These are phyloP conservation scores for Scedosporium dehoogii DNA, from an alignment of 2,329 filamentous ascomycete genomes.

Conservation along the genomic window DNA sequence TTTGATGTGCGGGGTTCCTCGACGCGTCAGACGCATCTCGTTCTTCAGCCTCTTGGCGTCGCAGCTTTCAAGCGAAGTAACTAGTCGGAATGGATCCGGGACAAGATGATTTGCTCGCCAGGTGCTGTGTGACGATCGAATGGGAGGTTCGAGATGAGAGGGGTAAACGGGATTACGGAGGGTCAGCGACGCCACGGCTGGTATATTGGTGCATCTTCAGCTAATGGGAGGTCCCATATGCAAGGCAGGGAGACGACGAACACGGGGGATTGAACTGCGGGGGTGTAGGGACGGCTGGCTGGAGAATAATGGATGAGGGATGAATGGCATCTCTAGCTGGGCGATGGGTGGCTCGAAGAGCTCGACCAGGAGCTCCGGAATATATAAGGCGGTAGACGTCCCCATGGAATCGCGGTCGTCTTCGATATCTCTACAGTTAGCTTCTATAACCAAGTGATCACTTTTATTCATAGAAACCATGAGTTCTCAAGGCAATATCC, in stretches of 20 bases:
- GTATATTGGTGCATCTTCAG: not conserved
- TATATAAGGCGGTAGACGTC: no score
- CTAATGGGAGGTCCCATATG: not conserved
- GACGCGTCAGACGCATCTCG: not conserved
- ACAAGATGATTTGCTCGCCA: not conserved
- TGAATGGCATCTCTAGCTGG: not conserved
- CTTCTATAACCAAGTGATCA: no score
- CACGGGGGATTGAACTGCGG: not conserved
- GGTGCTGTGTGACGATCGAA: not conserved
- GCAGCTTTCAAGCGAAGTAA: not conserved
- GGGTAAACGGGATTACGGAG: not conserved
- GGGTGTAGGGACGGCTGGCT: not conserved
- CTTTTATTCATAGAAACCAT: not conserved
- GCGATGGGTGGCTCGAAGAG: no score
- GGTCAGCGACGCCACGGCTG: not conserved
- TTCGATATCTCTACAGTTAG: no score
- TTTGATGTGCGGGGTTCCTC: not conserved
- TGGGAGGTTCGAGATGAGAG: not conserved
- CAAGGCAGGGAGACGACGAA: not conserved
- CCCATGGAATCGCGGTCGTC: no score
- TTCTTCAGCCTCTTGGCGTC: not conserved
- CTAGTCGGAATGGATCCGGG: not conserved
- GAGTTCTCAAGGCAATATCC: conserved; percentile 2
- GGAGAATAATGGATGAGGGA: not conserved
- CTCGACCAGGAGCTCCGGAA: no score